Conservation (phyloP, 768 basidiomycete genomes). For the Agrocybe praecox region DNA sequence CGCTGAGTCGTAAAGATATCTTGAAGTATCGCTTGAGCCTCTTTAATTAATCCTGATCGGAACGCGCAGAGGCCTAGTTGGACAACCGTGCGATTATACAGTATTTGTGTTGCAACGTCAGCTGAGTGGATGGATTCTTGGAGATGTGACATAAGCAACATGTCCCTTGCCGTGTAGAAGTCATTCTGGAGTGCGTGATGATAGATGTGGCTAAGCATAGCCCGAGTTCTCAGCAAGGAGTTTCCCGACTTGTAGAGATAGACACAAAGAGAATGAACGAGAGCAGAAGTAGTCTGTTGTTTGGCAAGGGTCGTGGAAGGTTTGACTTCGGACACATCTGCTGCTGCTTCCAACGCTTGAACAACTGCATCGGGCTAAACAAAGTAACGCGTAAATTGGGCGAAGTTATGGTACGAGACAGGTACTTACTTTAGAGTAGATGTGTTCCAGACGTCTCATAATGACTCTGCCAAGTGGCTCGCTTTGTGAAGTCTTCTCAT, state of each 20-base stretch:
- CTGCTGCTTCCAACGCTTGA: conserved; percentile 80
- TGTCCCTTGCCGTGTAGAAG: conserved; percentile 95
- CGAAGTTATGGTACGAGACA: background rate
- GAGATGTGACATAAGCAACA: conserved; percentile 98
- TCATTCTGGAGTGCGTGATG: conserved; percentile 96
- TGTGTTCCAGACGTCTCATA: conserved; percentile 95
- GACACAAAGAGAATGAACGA: conserved; percentile 89
- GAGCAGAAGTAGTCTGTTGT: conserved; percentile 61
- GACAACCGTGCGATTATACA: conserved; percentile 97
- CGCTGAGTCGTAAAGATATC: conserved; percentile 97
- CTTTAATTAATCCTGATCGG: conserved; percentile 91
- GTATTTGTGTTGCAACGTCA: conserved; percentile 95
- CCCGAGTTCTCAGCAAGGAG: conserved; percentile 90
- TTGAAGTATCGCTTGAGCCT: conserved; percentile 88
- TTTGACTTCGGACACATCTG: conserved; percentile 56
- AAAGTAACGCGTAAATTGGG: conserved; percentile 12
- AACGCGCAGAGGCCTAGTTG: conserved; percentile 98
- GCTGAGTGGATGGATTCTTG: conserved; percentile 96
- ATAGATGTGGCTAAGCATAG: conserved; percentile 97
- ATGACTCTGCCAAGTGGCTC: conserved; percentile 87
- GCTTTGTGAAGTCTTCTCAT: conserved; percentile 75
- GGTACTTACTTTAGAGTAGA: conserved; percentile 87
- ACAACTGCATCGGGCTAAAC: conserved; percentile 89
- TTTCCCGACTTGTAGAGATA: conserved; percentile 92
- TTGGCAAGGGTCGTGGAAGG: conserved; percentile 62